Conservation (phyloP, 306 rosid genomes). For the Urtica urens region DNA sequence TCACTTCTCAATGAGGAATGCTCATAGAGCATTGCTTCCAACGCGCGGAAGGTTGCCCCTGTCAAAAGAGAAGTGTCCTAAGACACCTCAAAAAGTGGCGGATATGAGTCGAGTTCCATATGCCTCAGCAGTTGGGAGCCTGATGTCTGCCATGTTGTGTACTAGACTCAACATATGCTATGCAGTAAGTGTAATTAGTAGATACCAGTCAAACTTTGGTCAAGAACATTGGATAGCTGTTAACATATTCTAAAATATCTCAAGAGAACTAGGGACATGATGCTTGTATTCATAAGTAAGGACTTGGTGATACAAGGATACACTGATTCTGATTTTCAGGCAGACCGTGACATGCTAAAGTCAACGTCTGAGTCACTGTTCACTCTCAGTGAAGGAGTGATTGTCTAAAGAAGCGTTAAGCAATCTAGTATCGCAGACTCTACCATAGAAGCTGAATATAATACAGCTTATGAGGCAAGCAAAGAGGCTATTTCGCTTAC, state of each 20-base stretch:
- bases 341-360: too few relatives aligned
- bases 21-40: background rate
- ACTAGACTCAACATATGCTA: background rate
- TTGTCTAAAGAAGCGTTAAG: background rate
- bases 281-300: background rate
- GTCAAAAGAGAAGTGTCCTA: background rate
- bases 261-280: background rate
- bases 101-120: background rate
- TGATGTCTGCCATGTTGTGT: background rate
- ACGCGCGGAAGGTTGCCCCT: background rate
- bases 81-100: background rate
- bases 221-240: background rate
- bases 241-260: background rate
- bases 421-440: background rate
- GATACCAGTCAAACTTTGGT: constrained; percentile 1
- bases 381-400: background rate
- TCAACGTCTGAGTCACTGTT: background rate
- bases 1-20: background rate
- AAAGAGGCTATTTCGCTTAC: background rate
- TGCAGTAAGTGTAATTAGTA: background rate
- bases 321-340: background rate
- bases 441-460: background rate
- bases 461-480: background rate
- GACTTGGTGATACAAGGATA: background rate
- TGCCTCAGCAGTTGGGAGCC: background rate